A percentile compares a stretch with the other conserved stretches of the same genome.
These are phyloP conservation scores for Ceratocystis cacaofunesta DNA, from an alignment of 2,329 filamentous ascomycete genomes.

Conservation along the genomic window DNA sequence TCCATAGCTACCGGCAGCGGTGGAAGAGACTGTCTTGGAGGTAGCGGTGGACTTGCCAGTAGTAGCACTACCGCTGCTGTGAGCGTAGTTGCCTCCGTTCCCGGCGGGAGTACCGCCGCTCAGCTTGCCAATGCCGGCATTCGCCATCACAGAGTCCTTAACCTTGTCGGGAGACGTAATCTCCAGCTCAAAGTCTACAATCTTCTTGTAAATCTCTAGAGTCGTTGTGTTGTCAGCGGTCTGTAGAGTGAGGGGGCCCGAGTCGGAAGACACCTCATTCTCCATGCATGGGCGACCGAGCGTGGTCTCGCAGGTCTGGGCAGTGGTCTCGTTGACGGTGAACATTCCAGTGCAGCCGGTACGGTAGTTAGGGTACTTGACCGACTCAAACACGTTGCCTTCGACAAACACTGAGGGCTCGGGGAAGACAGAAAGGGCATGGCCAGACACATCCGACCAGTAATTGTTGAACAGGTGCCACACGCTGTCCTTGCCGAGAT, in stretches of 20 bases:
- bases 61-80: neutral
- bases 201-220: slow-evolving; percentile 19
- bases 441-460: slow-evolving; percentile 29
- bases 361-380: slow-evolving; percentile 26
- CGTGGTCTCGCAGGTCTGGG: slow-evolving; percentile 15
- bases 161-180: slow-evolving; percentile 18
- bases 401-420: slow-evolving; percentile 27
- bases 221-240: slow-evolving; percentile 16
- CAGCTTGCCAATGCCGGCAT: slow-evolving; percentile 20
- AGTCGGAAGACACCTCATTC: slow-evolving; percentile 18
- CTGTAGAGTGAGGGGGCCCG: slow-evolving; percentile 16
- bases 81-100: neutral
- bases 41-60: neutral
- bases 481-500: neutral
- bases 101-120: neutral
- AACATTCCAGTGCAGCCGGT: slow-evolving; percentile 20
- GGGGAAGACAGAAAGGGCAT: slow-evolving; percentile 30
- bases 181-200: slow-evolving; percentile 19
- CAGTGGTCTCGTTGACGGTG: slow-evolving; percentile 21
- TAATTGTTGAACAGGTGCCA: slow-evolving; percentile 31
- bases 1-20: neutral
- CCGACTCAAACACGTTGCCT: slow-evolving; percentile 31
- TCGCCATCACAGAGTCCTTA: slow-evolving; percentile 17
- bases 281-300: slow-evolving; percentile 21
- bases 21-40: neutral